Conservation (phyloP, 2,329 filamentous ascomycete species). For the Helotiales sp. region DNA sequence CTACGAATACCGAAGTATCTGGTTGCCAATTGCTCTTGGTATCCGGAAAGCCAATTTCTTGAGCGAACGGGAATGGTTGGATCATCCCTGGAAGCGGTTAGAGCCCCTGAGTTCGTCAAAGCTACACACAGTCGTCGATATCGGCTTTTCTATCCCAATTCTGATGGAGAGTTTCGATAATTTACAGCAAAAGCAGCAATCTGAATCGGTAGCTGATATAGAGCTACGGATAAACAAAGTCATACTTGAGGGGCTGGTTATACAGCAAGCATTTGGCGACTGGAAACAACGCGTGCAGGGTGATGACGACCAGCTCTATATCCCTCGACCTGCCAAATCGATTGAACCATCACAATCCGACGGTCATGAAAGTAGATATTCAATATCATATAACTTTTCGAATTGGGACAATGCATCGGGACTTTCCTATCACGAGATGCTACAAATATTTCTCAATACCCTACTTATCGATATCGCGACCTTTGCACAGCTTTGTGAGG, state of each 20-base stretch:
- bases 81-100: conserved; percentile 11
- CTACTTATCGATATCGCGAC: conserved; percentile 6
- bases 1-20: conserved; percentile 15
- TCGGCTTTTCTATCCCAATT: conserved; percentile 4
- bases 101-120: conserved; percentile 9
- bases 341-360: not conserved
- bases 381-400: conserved; percentile 8
- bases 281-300: conserved; percentile 3
- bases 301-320: not conserved
- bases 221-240: not conserved
- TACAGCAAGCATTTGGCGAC: not conserved
- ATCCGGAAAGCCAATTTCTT: conserved; percentile 9
- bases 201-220: not conserved
- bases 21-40: conserved; percentile 7
- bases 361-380: not conserved
- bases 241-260: not conserved
- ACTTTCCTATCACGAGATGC: conserved; percentile 11
- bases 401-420: conserved; percentile 10
- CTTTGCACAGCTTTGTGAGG: not conserved
- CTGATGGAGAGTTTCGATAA: conserved; percentile 15
- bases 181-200: not conserved
- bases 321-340: not conserved
- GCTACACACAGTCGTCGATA: conserved; percentile 7
- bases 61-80: conserved; percentile 8
- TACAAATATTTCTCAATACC: conserved; percentile 11